phyloP scores from a whole-genome alignment of 164 flowering plant species.

The Hamamelis virginiana region DNA sequence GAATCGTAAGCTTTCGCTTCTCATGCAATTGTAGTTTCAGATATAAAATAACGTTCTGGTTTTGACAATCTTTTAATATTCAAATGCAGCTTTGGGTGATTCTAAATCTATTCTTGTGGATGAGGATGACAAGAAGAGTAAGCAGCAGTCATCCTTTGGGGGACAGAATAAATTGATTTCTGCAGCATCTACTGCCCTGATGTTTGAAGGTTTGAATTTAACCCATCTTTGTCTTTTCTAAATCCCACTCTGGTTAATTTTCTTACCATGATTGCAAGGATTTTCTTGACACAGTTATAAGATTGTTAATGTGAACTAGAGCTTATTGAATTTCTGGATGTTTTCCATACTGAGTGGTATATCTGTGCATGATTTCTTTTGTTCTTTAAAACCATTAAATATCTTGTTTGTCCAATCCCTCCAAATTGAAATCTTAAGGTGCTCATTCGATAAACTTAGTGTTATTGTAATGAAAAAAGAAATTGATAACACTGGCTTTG shows the following conservation, averaged over 20 bases:
- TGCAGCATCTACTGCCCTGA: constrained; percentile 8
- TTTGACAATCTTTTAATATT: constrained; percentile 1
- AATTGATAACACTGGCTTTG: too few relatives aligned
- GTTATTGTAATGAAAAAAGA: too few relatives aligned
- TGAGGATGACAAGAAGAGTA: constrained; percentile 14
- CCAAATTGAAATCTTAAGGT: too few relatives aligned
- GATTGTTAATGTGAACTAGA: too few relatives aligned
- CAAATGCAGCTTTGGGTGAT: constrained; percentile 41
- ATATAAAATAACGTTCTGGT: background rate
- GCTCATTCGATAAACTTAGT: too few relatives aligned
- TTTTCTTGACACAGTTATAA: too few relatives aligned
- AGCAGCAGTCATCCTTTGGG: constrained; percentile 11
- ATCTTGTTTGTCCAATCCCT: too few relatives aligned
- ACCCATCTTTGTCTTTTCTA: background rate
- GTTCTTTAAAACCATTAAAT: too few relatives aligned
- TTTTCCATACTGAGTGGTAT: too few relatives aligned
- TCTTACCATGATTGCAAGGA: background rate
- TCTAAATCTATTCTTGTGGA: constrained; percentile 27
- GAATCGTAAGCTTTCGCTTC: constrained; percentile 35
- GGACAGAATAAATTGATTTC: background rate
- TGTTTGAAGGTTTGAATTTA: constrained; percentile 18
- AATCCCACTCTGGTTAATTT: background rate
- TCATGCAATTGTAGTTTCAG: background rate
- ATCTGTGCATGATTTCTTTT: too few relatives aligned
- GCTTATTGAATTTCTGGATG: too few relatives aligned